Conservation (phyloP, 805 yeast species). For the Metschnikowia henanensis region DNA sequence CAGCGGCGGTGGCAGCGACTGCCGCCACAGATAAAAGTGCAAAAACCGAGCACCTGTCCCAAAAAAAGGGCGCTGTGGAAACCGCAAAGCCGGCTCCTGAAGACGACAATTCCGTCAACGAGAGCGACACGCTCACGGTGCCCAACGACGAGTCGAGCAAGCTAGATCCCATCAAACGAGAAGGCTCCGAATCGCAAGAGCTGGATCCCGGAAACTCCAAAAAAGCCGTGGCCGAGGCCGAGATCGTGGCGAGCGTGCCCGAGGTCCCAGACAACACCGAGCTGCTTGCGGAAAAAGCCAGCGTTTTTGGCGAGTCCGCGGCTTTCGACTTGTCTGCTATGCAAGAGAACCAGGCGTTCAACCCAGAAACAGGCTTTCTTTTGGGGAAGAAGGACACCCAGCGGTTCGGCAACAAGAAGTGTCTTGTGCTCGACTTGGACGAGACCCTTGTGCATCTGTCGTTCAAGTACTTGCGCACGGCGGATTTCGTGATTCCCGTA, state of each 20-base stretch:
- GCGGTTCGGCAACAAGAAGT: constrained; percentile 64
- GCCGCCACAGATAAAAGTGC: not conserved
- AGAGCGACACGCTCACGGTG: constrained; percentile 43
- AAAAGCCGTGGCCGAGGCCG: not conserved
- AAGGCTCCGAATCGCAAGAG: not conserved
- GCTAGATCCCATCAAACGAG: constrained; percentile 16
- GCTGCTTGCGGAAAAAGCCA: constrained; percentile 15
- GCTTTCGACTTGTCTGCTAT: constrained; percentile 56
- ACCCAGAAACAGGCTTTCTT: constrained; percentile 62
- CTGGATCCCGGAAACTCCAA: not conserved
- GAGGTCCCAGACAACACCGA: not conserved
- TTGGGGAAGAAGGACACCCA: constrained; percentile 53
- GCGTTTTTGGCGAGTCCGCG: constrained; percentile 22
- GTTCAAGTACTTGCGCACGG: constrained; percentile 86
- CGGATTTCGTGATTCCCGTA: constrained; percentile 96
- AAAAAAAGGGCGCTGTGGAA: not conserved
- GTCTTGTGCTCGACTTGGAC: constrained; percentile 88
- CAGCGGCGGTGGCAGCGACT: not conserved
- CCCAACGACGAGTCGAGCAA: constrained; percentile 28
- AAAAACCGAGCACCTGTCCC: not conserved
- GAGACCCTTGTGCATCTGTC: constrained; percentile 96
- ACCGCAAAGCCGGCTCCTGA: constrained; percentile 28
- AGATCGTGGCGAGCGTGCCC: constrained; percentile 3
- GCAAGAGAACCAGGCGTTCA: constrained; percentile 71
- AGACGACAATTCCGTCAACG: constrained; percentile 39